A percentile compares a stretch with the other conserved stretches of the same genome.
Evolutionary conservation across 2,329 filamentous ascomycete species (phyloP).

Genomic region (Colletotrichum truncatum): DNA sequence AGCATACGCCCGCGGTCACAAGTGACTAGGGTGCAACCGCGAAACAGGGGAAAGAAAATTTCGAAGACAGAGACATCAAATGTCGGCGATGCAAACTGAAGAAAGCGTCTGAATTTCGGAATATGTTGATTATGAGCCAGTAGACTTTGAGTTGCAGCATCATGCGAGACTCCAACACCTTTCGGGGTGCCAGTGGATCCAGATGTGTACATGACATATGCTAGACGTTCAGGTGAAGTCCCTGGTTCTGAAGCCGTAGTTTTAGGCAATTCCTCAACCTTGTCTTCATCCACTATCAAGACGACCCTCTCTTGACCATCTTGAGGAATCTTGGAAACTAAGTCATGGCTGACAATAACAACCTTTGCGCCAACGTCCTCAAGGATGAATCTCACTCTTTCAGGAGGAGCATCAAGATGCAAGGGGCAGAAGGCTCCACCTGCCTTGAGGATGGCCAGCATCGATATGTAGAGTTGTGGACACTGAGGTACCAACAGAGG

Average conservation of each 20-base stretch:
- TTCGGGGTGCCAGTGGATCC: constrained; percentile 91
- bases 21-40: constrained; percentile 77
- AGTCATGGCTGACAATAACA: constrained; percentile 68
- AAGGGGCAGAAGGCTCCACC: constrained; percentile 89
- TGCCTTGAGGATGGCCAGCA: constrained; percentile 80
- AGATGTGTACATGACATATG: constrained; percentile 95
- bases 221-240: constrained; percentile 56
- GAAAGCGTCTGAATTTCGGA: constrained; percentile 79
- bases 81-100: constrained; percentile 91
- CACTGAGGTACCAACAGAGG: constrained; percentile 83
- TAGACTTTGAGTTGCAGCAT: constrained; percentile 81
- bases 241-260: neutral
- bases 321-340: constrained; percentile 50
- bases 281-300: constrained; percentile 45
- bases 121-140: constrained; percentile 84
- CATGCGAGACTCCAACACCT: constrained; percentile 84
- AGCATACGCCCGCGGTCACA: constrained; percentile 77
- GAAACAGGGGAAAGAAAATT: constrained; percentile 86
- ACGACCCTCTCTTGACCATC: constrained; percentile 40
- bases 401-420: constrained; percentile 78
- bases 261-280: neutral
- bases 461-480: constrained; percentile 78
- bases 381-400: constrained; percentile 82
- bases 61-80: constrained; percentile 97
- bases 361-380: constrained; percentile 77